Conservation (phyloP, 2,329 filamentous ascomycete genomes). For the Trichoderma koningii region DNA sequence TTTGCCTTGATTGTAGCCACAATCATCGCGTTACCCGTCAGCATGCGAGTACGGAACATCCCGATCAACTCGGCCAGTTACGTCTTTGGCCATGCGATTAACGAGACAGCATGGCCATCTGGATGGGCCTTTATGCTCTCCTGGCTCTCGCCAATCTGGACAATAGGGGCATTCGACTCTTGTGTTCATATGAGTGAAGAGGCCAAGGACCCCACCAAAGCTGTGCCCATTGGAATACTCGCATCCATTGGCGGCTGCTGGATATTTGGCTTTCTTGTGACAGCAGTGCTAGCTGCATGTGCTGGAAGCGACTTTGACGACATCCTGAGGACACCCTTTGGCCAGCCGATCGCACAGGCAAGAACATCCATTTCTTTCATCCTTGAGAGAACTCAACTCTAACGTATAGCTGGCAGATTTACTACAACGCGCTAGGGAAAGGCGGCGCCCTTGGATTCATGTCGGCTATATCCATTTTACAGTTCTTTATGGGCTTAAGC, state of each 20-base stretch:
- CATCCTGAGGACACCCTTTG: slow-evolving; percentile 1
- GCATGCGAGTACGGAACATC: neutral
- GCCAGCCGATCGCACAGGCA: slow-evolving; percentile 9
- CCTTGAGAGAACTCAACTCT: neutral
- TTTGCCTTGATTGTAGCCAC: slow-evolving; percentile 4
- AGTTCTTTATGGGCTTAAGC: slow-evolving; percentile 14
- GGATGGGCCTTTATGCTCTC: slow-evolving; percentile 14
- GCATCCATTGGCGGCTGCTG: slow-evolving; percentile 14
- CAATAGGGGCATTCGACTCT: slow-evolving; percentile 17
- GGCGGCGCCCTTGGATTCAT: slow-evolving; percentile 8
- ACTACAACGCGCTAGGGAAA: slow-evolving; percentile 14
- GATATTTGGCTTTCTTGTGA: slow-evolving; percentile 10
- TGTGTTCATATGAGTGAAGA: slow-evolving; percentile 18
- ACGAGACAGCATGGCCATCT: slow-evolving; percentile 1
- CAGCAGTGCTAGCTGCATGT: neutral
- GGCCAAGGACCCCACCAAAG: slow-evolving; percentile 1
- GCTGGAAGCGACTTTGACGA: neutral
- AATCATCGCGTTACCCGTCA: neutral
- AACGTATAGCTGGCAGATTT: neutral
- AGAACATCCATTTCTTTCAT: neutral
- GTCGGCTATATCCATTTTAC: slow-evolving; percentile 3
- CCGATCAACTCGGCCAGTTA: neutral
- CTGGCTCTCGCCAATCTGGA: slow-evolving; percentile 15
- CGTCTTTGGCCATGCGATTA: neutral
- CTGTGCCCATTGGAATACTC: neutral